Conservation (phyloP, 441 rosid species). For the Gossypium gossypioides region DNA sequence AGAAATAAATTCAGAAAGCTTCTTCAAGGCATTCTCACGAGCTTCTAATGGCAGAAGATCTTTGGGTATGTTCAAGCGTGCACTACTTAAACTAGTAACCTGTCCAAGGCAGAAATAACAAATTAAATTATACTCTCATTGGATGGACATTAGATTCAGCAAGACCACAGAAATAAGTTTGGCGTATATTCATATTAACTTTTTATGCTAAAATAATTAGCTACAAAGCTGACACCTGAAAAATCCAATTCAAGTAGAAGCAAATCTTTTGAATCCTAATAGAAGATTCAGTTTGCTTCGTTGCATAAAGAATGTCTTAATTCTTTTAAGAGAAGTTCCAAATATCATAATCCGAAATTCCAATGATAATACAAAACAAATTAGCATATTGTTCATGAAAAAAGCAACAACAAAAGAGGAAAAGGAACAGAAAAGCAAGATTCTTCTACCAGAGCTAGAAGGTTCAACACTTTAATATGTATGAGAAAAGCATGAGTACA, state of each 20-base stretch:
- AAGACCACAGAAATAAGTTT: background rate
- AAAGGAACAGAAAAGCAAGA: background rate
- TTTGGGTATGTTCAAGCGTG: conserved; percentile 64
- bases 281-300: background rate
- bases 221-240: background rate
- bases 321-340: background rate
- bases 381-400: background rate
- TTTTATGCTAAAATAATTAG: background rate
- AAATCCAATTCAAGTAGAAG: background rate
- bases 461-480: background rate
- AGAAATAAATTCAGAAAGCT: conserved; percentile 67
- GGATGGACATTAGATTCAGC: background rate
- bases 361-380: background rate
- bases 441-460: background rate
- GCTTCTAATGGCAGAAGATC: conserved; percentile 81
- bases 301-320: background rate
- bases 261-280: background rate
- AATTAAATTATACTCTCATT: conserved; percentile 7
- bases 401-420: background rate
- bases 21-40: conserved; percentile 83
- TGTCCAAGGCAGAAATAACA: conserved; percentile 29
- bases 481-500: background rate
- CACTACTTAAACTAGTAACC: conserved; percentile 73
- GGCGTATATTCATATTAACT: background rate
- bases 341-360: background rate